These are phyloP conservation scores for Aspergillus ellipticus DNA, from an alignment of 495 filamentous ascomycete genomes.

Conservation along the genomic window DNA sequence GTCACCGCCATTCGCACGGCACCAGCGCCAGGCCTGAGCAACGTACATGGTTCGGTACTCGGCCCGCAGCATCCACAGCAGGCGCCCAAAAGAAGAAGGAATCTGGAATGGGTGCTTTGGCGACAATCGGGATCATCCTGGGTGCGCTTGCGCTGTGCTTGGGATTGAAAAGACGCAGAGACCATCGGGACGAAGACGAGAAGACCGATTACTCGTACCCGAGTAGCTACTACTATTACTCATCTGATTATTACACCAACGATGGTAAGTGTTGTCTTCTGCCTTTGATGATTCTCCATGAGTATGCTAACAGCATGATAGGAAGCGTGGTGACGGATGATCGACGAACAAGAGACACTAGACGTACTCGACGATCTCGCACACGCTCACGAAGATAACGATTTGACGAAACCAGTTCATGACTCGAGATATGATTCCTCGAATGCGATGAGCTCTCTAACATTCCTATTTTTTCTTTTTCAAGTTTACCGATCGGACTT, in stretches of 20 bases:
- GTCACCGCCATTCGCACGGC: slow-evolving; percentile 50
- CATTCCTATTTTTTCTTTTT: slow-evolving; percentile 8
- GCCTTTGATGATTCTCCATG: neutral
- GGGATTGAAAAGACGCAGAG: slow-evolving; percentile 64
- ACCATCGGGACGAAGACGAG: slow-evolving; percentile 30
- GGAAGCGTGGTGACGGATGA: slow-evolving; percentile 47
- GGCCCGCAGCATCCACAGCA: slow-evolving; percentile 47
- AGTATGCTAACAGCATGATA: slow-evolving; percentile 22
- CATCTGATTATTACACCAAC: slow-evolving; percentile 37
- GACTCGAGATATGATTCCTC: neutral
- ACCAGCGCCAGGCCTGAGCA: slow-evolving; percentile 47
- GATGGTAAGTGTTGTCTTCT: slow-evolving; percentile 33
- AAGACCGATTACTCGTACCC: slow-evolving; percentile 44
- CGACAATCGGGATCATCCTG: slow-evolving; percentile 56
- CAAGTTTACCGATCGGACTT: neutral
- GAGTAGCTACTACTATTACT: slow-evolving; percentile 45
- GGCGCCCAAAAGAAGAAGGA: slow-evolving; percentile 41
- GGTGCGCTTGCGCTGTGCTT: slow-evolving; percentile 67
- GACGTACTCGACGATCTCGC: slow-evolving; percentile 40
- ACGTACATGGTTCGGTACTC: slow-evolving; percentile 65
- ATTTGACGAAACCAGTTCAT: slow-evolving; percentile 4
- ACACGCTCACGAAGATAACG: slow-evolving; percentile 32
- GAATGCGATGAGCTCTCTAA: slow-evolving; percentile 2
- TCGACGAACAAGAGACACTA: slow-evolving; percentile 44
- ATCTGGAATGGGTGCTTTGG: slow-evolving; percentile 55